Percentiles rank a stretch among this genome's conserved stretches.
Evolutionary conservation across 805 yeast species (phyloP).

Genomic region (Torulaspora quercuum): DNA sequence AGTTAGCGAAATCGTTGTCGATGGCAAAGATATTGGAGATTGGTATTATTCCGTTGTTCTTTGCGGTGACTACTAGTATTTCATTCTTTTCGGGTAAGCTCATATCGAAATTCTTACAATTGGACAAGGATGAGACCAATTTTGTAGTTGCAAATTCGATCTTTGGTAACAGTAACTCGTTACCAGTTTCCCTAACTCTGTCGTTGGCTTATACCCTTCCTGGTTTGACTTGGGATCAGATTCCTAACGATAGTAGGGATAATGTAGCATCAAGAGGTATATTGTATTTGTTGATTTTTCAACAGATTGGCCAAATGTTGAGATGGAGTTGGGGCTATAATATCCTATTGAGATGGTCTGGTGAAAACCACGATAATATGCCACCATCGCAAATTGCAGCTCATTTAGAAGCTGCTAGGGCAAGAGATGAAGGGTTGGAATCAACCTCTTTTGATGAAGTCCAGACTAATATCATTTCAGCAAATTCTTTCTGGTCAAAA

Average conservation of each 20-base stretch:
- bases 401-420: slow-evolving; percentile 17
- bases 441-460: slow-evolving; percentile 5
- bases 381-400: slow-evolving; percentile 30
- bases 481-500: slow-evolving; percentile 20
- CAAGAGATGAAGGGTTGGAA: slow-evolving; percentile 8
- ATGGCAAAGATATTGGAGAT: slow-evolving; percentile 75
- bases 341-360: slow-evolving; percentile 52
- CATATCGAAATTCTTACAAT: slow-evolving; percentile 48
- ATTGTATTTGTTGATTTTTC: slow-evolving; percentile 67
- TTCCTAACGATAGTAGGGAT: slow-evolving; percentile 61
- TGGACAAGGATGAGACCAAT: slow-evolving; percentile 76
- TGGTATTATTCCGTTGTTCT: slow-evolving; percentile 79
- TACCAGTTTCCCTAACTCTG: slow-evolving; percentile 87
- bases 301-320: slow-evolving; percentile 76
- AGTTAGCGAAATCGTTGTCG: slow-evolving; percentile 64
- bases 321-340: slow-evolving; percentile 90
- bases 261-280: slow-evolving; percentile 77
- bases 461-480: background rate
- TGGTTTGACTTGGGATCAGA: slow-evolving; percentile 69
- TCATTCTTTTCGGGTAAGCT: slow-evolving; percentile 61
- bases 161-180: slow-evolving; percentile 91
- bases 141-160: slow-evolving; percentile 97
- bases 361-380: slow-evolving; percentile 31
- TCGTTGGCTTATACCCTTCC: slow-evolving; percentile 76
- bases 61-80: slow-evolving; percentile 74